Percentiles rank a stretch among this genome's conserved stretches.
phyloP scores from a whole-genome alignment of 805 yeast species.

The Sporopachydermia lactativora region DNA sequence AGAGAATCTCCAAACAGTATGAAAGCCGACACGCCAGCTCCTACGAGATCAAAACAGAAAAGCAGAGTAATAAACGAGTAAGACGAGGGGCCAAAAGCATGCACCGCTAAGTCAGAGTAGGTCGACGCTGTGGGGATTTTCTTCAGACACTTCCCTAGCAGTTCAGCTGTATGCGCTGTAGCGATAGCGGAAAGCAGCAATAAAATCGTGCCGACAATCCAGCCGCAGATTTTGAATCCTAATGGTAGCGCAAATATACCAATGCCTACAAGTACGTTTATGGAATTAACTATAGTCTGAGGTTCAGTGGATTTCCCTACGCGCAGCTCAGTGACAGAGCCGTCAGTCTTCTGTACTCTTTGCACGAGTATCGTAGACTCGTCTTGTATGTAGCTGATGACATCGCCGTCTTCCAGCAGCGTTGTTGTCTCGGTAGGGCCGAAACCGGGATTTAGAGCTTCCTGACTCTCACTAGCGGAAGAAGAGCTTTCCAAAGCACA shows the following conservation, averaged over 20 bases:
- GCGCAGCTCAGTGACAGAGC: neutral
- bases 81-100: slow-evolving; percentile 31
- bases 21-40: slow-evolving; percentile 45
- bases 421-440: neutral
- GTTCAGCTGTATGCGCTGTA: slow-evolving; percentile 39
- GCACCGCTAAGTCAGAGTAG: slow-evolving; percentile 45
- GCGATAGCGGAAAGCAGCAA: slow-evolving; percentile 31
- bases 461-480: neutral
- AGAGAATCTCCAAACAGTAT: slow-evolving; percentile 50
- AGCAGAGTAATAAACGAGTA: slow-evolving; percentile 31
- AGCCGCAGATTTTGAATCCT: slow-evolving; percentile 55
- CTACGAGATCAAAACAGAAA: slow-evolving; percentile 43
- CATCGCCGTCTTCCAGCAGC: neutral
- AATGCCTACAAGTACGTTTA: slow-evolving; percentile 63
- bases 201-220: slow-evolving; percentile 36
- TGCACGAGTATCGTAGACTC: slow-evolving; percentile 12
- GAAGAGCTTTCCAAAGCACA: neutral
- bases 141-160: slow-evolving; percentile 34
- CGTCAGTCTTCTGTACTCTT: neutral
- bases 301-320: slow-evolving; percentile 43
- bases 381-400: slow-evolving; percentile 3
- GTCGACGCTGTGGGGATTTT: slow-evolving; percentile 28
- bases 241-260: slow-evolving; percentile 63
- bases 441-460: neutral
- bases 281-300: slow-evolving; percentile 66